Conservation (phyloP, 202 grass and related monocot species). For the Setaria viridis region DNA sequence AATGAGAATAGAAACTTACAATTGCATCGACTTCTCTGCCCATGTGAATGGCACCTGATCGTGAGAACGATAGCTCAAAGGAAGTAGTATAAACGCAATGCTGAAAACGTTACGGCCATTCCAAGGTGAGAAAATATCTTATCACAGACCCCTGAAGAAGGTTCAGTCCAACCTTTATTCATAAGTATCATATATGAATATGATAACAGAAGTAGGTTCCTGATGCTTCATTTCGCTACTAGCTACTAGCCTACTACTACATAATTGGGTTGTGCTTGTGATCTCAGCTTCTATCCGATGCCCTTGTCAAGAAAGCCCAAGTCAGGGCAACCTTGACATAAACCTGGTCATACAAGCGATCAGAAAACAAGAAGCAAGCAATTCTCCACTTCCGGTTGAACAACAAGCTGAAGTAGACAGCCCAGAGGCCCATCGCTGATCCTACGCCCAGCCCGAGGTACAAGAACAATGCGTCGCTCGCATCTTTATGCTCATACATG, state of each 20-base stretch:
- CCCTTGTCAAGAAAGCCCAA: no score
- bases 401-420: background rate
- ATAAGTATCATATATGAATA: no score
- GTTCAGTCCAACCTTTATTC: background rate
- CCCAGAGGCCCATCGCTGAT: background rate
- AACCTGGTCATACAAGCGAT: no score
- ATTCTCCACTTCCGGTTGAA: background rate
- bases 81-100: background rate
- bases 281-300: no score
- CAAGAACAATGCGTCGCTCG: background rate
- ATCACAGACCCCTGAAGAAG: background rate
- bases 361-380: background rate
- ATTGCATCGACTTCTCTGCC: constrained; percentile 9
- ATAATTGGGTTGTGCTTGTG: no score
- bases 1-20: constrained; percentile 12
- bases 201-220: no score
- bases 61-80: constrained; percentile 19
- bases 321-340: no score
- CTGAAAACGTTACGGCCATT: background rate
- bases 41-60: constrained; percentile 33
- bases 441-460: constrained; percentile 1
- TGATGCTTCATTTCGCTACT: no score
- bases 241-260: no score
- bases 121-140: background rate
- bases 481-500: background rate